These are phyloP conservation scores for Mycena venus DNA, from an alignment of 768 basidiomycete species.

Conservation along the genomic window DNA sequence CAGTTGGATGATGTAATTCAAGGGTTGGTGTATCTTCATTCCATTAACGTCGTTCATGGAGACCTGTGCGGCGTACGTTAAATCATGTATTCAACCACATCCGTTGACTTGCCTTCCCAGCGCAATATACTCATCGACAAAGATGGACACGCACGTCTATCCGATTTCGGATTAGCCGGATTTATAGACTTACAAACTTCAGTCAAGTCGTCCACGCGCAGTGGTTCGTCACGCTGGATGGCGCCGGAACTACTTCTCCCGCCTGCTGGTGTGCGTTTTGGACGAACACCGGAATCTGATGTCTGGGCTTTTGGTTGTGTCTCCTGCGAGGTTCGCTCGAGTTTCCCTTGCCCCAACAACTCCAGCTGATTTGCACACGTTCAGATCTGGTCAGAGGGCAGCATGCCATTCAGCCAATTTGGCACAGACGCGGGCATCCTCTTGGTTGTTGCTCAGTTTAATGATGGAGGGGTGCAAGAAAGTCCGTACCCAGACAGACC, in stretches of 20 bases:
- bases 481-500: neutral
- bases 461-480: neutral
- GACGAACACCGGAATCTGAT: neutral
- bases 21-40: neutral
- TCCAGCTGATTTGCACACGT: neutral
- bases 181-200: neutral
- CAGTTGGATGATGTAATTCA: neutral
- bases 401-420: neutral
- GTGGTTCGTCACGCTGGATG: neutral
- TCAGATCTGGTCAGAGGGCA: neutral
- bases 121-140: neutral
- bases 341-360: neutral
- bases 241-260: neutral
- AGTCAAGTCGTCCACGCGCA: neutral
- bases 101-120: neutral
- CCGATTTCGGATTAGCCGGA: neutral
- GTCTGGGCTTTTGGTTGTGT: neutral
- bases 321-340: neutral
- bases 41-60: neutral
- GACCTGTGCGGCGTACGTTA: neutral
- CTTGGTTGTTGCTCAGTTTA: neutral
- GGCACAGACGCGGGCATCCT: neutral
- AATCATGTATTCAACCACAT: neutral
- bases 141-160: neutral
- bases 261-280: neutral